phyloP scores from a whole-genome alignment of 176 grass and related monocot species.

The Carex cristatella region DNA sequence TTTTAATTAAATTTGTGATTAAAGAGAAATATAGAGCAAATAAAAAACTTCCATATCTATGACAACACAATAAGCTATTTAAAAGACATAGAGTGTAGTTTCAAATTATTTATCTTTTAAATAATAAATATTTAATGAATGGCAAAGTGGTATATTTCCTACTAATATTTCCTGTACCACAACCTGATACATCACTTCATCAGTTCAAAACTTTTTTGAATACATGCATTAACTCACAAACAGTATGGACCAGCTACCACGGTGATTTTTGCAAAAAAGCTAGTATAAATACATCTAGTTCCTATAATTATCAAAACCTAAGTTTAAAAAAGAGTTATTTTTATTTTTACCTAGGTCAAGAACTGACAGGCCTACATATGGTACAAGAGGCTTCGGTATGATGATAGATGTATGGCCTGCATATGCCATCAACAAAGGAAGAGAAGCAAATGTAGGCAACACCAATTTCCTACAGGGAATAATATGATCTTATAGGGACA shows the following conservation, averaged over 20 bases:
- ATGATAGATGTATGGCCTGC: slow-evolving; percentile 92
- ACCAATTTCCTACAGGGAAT: slow-evolving; percentile 62
- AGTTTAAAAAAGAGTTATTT: not conserved
- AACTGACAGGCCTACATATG: slow-evolving; percentile 78
- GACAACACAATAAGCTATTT: not conserved
- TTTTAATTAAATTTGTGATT: not conserved
- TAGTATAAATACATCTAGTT: not conserved
- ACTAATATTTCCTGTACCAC: not conserved
- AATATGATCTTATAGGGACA: not conserved
- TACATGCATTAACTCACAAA: not conserved
- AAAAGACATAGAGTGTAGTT: not conserved
- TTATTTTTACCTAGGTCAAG: slow-evolving; percentile 67
- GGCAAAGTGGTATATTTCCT: not conserved
- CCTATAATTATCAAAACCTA: not conserved
- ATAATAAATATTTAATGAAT: not conserved
- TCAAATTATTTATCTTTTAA: not conserved
- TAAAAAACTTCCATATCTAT: not conserved
- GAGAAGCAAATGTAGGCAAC: slow-evolving; percentile 72
- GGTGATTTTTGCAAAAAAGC: not conserved
- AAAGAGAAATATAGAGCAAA: not conserved
- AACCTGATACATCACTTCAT: not conserved
- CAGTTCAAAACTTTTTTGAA: not conserved
- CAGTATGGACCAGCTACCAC: not conserved
- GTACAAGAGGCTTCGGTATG: slow-evolving; percentile 81
- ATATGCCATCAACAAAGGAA: slow-evolving; percentile 98